phyloP scores from a whole-genome alignment of 2,329 filamentous ascomycete genomes.

The Sclerotinia minor region DNA sequence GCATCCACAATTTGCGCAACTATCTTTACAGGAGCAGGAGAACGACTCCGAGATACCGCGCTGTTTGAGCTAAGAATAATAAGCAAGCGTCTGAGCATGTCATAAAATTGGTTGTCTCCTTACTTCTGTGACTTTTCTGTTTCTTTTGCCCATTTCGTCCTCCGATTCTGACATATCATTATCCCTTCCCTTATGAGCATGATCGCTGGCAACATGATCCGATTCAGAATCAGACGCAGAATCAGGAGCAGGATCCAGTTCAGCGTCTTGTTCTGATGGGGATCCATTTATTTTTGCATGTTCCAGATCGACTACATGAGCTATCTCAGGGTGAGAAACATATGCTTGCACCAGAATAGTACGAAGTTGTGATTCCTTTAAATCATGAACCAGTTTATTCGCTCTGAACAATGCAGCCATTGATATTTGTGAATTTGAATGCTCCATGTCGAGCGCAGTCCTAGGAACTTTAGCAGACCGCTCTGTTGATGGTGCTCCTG shows the following conservation, averaged over 20 bases:
- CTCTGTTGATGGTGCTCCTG: constrained; percentile 3
- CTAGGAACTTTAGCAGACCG: background rate
- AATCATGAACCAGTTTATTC: constrained; percentile 21
- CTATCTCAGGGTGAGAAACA: constrained; percentile 12
- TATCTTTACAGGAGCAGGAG: constrained; percentile 11
- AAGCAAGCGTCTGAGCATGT: background rate
- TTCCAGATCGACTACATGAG: constrained; percentile 17
- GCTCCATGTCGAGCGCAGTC: background rate
- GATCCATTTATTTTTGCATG: constrained; percentile 13
- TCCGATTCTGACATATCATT: background rate
- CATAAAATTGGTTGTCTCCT: background rate
- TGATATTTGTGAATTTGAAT: constrained; percentile 9
- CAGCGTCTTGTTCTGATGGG: background rate
- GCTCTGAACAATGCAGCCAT: constrained; percentile 17
- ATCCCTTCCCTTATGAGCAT: background rate
- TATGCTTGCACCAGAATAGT: constrained; percentile 23
- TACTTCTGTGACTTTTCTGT: constrained; percentile 21
- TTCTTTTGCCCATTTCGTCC: background rate
- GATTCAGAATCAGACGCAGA: background rate
- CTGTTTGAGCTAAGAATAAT: constrained; percentile 5
- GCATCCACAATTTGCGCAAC: background rate
- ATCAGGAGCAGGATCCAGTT: background rate
- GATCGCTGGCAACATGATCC: background rate
- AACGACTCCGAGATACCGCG: background rate
- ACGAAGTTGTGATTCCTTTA: constrained; percentile 22